phyloP scores from a whole-genome alignment of 192 early-diverging fungal species.

The Dimargaris xerosporica region DNA sequence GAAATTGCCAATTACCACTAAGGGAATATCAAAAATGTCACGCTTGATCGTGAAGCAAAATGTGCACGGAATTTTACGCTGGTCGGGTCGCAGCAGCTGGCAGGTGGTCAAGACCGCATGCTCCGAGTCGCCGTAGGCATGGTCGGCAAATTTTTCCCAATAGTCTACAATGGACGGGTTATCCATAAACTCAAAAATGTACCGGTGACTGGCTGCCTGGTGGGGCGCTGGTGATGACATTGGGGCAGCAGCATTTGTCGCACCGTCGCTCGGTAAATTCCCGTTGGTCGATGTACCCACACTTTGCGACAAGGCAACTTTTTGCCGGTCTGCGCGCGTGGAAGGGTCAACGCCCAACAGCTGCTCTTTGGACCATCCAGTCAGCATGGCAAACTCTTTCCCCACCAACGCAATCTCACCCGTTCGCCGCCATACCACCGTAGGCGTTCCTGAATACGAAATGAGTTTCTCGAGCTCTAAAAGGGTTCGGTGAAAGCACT shows the following conservation, averaged over 20 bases:
- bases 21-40: constrained; percentile 90
- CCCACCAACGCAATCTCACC: constrained; percentile 92
- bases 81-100: constrained; percentile 57
- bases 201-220: too few relatives aligned
- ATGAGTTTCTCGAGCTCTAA: constrained; percentile 95
- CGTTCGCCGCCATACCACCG: constrained; percentile 91
- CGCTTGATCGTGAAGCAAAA: constrained; percentile 95
- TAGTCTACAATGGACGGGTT: constrained; percentile 83
- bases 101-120: constrained; percentile 80
- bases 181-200: constrained; percentile 71
- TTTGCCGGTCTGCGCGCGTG: not conserved
- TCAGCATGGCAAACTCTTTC: constrained; percentile 89
- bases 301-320: not conserved
- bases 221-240: too few relatives aligned
- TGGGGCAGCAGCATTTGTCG: not conserved
- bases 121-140: constrained; percentile 88
- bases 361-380: constrained; percentile 77
- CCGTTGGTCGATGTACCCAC: constrained; percentile 6
- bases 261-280: not conserved
- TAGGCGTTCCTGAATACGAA: constrained; percentile 85
- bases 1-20: constrained; percentile 67
- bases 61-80: constrained; percentile 66
- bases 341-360: constrained; percentile 28
- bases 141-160: constrained; percentile 85
- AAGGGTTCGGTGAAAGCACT: constrained; percentile 86